phyloP scores from a whole-genome alignment of 495 filamentous ascomycete species.

The Cercophora samala region DNA sequence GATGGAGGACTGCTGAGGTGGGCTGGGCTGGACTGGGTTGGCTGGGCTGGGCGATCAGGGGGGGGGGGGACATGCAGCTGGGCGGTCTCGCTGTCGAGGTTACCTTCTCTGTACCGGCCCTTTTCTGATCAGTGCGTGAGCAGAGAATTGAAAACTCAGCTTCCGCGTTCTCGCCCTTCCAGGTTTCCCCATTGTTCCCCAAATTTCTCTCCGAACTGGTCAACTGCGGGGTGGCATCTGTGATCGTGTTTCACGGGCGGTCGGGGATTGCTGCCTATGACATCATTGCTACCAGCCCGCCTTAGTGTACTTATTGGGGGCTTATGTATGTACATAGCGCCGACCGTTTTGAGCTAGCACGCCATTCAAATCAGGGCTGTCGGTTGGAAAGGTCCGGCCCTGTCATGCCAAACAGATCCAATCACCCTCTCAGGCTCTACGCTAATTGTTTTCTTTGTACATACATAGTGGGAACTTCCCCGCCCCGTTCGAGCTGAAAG shows the following conservation, averaged over 20 bases:
- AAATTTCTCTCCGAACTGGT: slow-evolving; percentile 3
- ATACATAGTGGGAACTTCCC: too few species aligned
- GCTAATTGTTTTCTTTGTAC: too few species aligned
- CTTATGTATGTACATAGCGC: too few species aligned
- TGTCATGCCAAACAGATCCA: too few species aligned
- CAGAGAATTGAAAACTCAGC: not conserved
- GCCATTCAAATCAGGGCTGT: not conserved
- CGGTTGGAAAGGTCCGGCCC: too few species aligned
- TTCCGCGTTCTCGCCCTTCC: not conserved
- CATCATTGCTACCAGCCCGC: not conserved
- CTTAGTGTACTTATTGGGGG: not conserved
- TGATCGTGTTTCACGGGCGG: not conserved
- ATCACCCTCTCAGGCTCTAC: too few species aligned
- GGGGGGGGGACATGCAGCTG: not conserved
- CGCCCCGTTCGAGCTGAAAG: too few species aligned
- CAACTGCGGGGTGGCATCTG: not conserved
- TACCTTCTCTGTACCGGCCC: not conserved
- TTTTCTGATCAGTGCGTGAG: not conserved
- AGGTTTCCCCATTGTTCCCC: not conserved
- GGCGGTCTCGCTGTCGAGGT: too few species aligned
- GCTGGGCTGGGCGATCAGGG: too few species aligned
- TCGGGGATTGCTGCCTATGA: not conserved
- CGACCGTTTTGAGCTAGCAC: not conserved
- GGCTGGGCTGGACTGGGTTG: too few species aligned
- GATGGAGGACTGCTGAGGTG: too few species aligned